phyloP scores from a whole-genome alignment of 2,329 filamentous ascomycete species.

The Penicillium sp. region DNA sequence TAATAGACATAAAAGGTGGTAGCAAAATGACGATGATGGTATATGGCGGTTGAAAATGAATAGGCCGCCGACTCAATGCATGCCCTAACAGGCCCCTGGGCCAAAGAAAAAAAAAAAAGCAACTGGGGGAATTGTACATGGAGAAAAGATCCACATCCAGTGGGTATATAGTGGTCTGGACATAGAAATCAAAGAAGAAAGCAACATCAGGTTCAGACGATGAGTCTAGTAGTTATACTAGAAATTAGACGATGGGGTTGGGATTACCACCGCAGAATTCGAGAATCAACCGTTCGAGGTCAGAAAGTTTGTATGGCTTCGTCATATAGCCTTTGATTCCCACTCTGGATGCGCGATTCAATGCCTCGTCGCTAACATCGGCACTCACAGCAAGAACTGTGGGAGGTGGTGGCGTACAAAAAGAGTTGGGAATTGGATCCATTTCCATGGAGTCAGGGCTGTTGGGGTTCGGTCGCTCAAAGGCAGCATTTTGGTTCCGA shows the following conservation, averaged over 20 bases:
- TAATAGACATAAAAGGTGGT: conserved; percentile 12
- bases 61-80: neutral
- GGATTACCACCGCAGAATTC: conserved; percentile 41
- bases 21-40: conserved; percentile 17
- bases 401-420: conserved; percentile 40
- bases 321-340: conserved; percentile 69
- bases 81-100: neutral
- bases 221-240: neutral
- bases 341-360: conserved; percentile 58
- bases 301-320: conserved; percentile 63
- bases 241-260: neutral
- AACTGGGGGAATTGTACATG: neutral
- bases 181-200: neutral
- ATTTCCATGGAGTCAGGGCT: conserved; percentile 17
- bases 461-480: conserved; percentile 7
- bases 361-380: conserved; percentile 63
- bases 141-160: neutral
- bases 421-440: conserved; percentile 7
- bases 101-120: neutral
- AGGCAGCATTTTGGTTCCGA: conserved; percentile 21
- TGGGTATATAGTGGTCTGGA: conserved; percentile 15
- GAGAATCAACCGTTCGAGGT: conserved; percentile 59
- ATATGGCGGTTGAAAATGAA: conserved; percentile 17
- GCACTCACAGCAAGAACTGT: conserved; percentile 63
- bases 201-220: neutral